Evolutionary conservation across 31 red algal genomes (phyloP), one percentile per base, ranked within the genome.

Genomic region (Odonthalia washingtoniensis): DNA sequence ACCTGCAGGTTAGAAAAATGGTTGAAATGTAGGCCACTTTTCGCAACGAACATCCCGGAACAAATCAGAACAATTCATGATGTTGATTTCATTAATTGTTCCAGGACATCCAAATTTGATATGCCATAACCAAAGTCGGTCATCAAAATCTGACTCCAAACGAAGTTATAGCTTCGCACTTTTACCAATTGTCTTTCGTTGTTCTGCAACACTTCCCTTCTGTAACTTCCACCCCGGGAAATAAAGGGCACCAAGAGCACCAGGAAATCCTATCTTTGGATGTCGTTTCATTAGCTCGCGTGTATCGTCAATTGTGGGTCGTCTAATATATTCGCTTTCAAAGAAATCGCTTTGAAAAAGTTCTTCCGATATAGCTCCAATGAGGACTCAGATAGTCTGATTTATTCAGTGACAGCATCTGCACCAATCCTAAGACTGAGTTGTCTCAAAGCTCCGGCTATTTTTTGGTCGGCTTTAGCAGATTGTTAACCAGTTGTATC

Each of bases 61-160:
- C 38, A 84, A 64, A 6, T 61, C 63, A 35, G 32, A 44, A 18
- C 2, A 45, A 46, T 84, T 40, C 4, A 84, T 32, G 2, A 72
- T 84, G 21, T 40, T 84, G 1, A 40, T 40, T 24, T 84, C 64
- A 75, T 75, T 75, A 28, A 75, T 75, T 36, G 30, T 37, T 40
- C 33, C 6, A 5, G 33, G 4, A 6, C 35, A 75, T 41, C 76
- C 40, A 61, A 80, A 80, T 28, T 62, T 80, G 4, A 80, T 39
- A 38, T 80, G 21, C 45, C 46, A 80, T 18, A 80, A 60, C 76
- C 76, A 75, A 35, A 80, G 4, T 3, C 6, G 49, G 6, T 80
- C 40, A 80, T 80, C 27, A 26, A 39, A 80, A 3, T 33, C 6
- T 3, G 27, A 35, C 52, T 80, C 46, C 46, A 80, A 63, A 34